phyloP scores from a whole-genome alignment of 2,329 filamentous ascomycete species.

The Gremmenia infestans region DNA sequence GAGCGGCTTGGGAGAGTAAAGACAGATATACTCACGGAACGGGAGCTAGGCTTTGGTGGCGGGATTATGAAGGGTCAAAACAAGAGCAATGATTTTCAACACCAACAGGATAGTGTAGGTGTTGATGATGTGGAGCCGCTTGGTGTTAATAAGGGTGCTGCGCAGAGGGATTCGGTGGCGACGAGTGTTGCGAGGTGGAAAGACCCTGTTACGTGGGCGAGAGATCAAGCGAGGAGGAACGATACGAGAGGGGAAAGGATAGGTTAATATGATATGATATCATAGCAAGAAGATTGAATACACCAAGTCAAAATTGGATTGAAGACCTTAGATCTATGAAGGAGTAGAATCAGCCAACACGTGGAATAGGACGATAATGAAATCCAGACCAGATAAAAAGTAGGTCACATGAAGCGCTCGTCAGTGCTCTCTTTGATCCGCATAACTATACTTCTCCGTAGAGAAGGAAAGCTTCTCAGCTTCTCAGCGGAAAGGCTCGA shows the following conservation, averaged over 20 bases:
- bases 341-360: too few species aligned
- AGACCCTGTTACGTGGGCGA: slow-evolving; percentile 1
- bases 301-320: too few species aligned
- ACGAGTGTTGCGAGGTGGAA: background rate
- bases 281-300: too few species aligned
- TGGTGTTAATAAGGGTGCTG: background rate
- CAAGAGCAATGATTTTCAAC: background rate
- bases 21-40: background rate
- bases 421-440: slow-evolving; percentile 33
- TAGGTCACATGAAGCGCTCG: slow-evolving; percentile 7
- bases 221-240: slow-evolving; percentile 6
- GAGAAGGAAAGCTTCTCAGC: slow-evolving; percentile 14
- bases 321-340: too few species aligned
- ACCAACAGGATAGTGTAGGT: background rate
- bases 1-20: background rate
- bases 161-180: background rate
- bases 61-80: background rate
- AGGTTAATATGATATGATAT: background rate
- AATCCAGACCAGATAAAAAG: too few species aligned
- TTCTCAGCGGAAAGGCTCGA: slow-evolving; percentile 12
- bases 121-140: background rate
- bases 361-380: too few species aligned
- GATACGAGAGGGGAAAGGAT: background rate
- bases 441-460: slow-evolving; percentile 12
- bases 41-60: background rate